Evolutionary conservation across 208 protist genomes (phyloP), one percentile per base, ranked within the genome.

Genomic region (Herpetomonas samuelpessoai): DNA sequence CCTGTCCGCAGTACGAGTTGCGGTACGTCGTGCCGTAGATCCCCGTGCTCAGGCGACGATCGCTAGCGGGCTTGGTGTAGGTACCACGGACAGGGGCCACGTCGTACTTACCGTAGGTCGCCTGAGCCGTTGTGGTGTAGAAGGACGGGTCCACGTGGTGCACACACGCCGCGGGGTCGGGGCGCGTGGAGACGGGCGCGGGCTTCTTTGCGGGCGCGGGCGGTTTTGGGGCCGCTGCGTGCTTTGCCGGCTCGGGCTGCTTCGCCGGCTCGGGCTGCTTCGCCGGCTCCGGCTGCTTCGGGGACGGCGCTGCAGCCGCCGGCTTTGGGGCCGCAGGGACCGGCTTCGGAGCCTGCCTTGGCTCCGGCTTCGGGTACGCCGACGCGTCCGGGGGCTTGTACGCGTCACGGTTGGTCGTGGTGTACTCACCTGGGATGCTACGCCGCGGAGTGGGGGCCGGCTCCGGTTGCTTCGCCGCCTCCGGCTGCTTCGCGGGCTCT

Each of bases 61-160:
- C 61, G 21, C 56, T 28, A 16, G 61, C 53, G 2, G 70, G 65
- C 2, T 53, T 26, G 1, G 62, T 67, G 56, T 27, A 65, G 31
- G 53, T 16, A 3, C 48, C 18, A 31, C 55, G 55, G 18, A 31
- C 19, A 16, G 53, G 46, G 28, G 53, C 45, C 18, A 35, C 45
- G 28, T 52, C 35, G 44, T 45, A 21, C 29, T 18, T 24, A 35
- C 0, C 29, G 49, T 50, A 69, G 10, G 53, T 48, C 0, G 48
- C 53, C 12, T 51, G 14, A 1, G 55, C 24, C 2, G 59, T 67
- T 35, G 67, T 62, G 2, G 71, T 81, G 69, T 82, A 86, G 65
- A 81, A 81, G 54, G 46, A 48, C 3, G 80, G 80, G 59, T 86
- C 80, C 21, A 80, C 50, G 59, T 86, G 74, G 28, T 78, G 76